Evolutionary conservation across 2,329 filamentous ascomycete genomes (phyloP), one percentile per base, ranked within the genome.

Genomic region (Hymenoscyphus fraxineus): DNA sequence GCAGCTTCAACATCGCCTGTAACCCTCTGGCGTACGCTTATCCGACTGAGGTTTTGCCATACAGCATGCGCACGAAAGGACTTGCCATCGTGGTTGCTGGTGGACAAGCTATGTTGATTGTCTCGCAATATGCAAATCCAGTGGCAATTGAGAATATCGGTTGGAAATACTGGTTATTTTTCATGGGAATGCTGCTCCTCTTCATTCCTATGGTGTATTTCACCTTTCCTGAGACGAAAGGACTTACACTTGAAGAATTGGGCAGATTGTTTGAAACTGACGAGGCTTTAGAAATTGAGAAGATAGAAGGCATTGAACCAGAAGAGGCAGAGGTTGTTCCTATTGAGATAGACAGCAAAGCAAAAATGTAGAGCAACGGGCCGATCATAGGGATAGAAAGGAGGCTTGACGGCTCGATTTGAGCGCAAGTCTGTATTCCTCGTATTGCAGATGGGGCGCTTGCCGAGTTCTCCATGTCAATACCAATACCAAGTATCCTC

Each of bases 1-100:
- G 85, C 70, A 85, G 83, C 69, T 87, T 87, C 74, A 83, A 84
- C 66, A 83, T 87, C 64, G 84, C 82, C 58, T 87, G 84, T 74
- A 85, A 82, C 0, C 83, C 84, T 58, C 78, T 87, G 54, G 77
- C 86, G 12, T 79, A 86, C 47, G 81, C 82, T 60, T 87, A 87
- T 68, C 80, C 83, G 0, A 80, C 85, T 7, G 85, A 88, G 75
- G 78, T 88, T 39, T 78, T 86, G 16, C 84, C 85, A 0, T 87
- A 85, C 76, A 79, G 81, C 59, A 77, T 86, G 32, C 83, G 85
- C 58, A 66, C 70, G 27, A 70, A 72, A 62, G 69, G 70, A 2
- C 55, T 69, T 15, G 59, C 67, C 7, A 47, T 68, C 10, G 65
- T 66, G 38, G 56, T 70, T 16, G 57, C 66, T 5, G 55, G 58